phyloP scores from a whole-genome alignment of 805 yeast genomes.

The Zygotorulaspora sp. region DNA sequence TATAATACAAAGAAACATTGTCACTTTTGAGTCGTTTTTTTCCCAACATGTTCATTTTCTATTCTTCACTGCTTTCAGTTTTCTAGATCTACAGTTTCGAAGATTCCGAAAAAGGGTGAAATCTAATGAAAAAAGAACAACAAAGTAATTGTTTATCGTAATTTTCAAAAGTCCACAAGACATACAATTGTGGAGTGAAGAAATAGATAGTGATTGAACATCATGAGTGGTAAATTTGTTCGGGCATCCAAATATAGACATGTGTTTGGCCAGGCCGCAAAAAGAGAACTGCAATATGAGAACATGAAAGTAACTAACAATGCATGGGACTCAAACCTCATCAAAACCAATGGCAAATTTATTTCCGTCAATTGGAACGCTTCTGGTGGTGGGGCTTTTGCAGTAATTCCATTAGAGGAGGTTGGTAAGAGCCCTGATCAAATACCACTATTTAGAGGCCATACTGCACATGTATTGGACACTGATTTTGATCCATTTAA shows the following conservation, averaged over 20 bases:
- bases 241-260: slow-evolving; percentile 97
- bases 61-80: too few relatives aligned
- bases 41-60: too few relatives aligned
- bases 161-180: too few relatives aligned
- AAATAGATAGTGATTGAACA: too few relatives aligned
- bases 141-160: too few relatives aligned
- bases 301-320: slow-evolving; percentile 70
- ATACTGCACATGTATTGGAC: slow-evolving; percentile 90
- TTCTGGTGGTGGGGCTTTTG: slow-evolving; percentile 97
- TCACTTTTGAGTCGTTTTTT: too few relatives aligned
- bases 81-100: too few relatives aligned
- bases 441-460: slow-evolving; percentile 92
- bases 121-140: too few relatives aligned
- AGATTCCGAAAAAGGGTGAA: too few relatives aligned
- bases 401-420: slow-evolving; percentile 80
- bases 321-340: slow-evolving; percentile 93
- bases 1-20: too few relatives aligned
- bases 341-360: slow-evolving; percentile 82
- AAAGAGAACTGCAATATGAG: slow-evolving; percentile 45
- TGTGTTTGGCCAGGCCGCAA: slow-evolving; percentile 83
- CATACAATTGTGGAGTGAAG: too few relatives aligned
- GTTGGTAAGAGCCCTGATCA: slow-evolving; percentile 91
- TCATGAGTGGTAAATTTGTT: slow-evolving; percentile 80
- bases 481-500: slow-evolving; percentile 94
- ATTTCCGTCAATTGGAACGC: slow-evolving; percentile 88